A percentile compares a stretch with the other conserved stretches of the same genome.
phyloP scores from a whole-genome alignment of 163 green algal species.

The Chlamydomonas reinhardtii region DNA sequence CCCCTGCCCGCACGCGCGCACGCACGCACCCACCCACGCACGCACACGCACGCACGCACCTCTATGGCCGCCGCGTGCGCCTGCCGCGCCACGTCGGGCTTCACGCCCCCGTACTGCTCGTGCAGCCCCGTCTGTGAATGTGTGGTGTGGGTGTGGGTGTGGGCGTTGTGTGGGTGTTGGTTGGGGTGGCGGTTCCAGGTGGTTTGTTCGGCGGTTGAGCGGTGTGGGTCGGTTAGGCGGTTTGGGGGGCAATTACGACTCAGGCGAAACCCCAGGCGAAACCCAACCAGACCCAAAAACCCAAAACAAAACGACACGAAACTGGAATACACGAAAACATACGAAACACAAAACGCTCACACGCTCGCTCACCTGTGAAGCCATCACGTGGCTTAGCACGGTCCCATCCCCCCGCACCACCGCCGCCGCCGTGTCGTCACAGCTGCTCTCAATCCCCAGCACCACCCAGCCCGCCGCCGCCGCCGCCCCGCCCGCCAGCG shows the following conservation, averaged over 20 bases:
- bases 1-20: too few species aligned
- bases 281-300: too few species aligned
- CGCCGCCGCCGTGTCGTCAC: conserved; percentile 88
- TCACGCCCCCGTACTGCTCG: conserved; percentile 82
- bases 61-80: conserved; percentile 88
- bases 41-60: too few species aligned
- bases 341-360: neutral
- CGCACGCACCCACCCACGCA: too few species aligned
- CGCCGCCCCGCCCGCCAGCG: neutral
- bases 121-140: conserved; percentile 57
- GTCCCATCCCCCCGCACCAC: conserved; percentile 73
- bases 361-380: conserved; percentile 45
- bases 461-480: conserved; percentile 61
- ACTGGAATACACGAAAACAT: too few species aligned
- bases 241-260: too few species aligned
- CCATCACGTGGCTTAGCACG: conserved; percentile 67
- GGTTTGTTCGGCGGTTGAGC: too few species aligned
- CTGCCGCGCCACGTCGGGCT: conserved; percentile 88
- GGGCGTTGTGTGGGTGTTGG: neutral
- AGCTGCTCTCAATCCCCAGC: conserved; percentile 90
- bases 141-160: neutral
- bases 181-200: too few species aligned
- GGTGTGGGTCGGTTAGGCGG: too few species aligned
- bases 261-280: too few species aligned
- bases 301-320: too few species aligned